Conservation (phyloP, 768 basidiomycete species). For the Clitopilus hobsonii region DNA sequence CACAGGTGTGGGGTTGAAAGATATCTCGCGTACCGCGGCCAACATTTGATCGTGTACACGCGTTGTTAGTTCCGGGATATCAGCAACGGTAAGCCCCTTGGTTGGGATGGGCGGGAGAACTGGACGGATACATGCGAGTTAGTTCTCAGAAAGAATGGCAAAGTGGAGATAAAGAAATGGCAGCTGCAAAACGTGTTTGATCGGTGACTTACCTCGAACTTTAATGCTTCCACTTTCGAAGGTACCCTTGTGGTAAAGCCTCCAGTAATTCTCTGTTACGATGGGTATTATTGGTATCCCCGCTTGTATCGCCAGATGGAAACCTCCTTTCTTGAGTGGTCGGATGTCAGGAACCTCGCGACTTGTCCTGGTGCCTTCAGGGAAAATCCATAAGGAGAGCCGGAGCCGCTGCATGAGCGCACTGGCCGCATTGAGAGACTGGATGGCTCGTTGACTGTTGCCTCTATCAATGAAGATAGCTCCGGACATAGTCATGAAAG, state of each 20-base stretch:
- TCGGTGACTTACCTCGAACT: constrained; percentile 64
- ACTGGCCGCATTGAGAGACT: constrained; percentile 72
- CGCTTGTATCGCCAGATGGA: constrained; percentile 91
- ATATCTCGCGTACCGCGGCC: constrained; percentile 70
- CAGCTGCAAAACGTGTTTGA: neutral
- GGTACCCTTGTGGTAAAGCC: constrained; percentile 71
- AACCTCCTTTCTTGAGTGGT: constrained; percentile 97
- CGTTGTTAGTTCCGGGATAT: constrained; percentile 62
- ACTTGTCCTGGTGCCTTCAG: constrained; percentile 89
- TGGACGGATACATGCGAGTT: constrained; percentile 25
- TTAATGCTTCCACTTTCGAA: constrained; percentile 76
- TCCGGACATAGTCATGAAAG: constrained; percentile 86
- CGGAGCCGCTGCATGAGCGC: constrained; percentile 66
- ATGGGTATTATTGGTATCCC: constrained; percentile 90
- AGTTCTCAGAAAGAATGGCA: neutral
- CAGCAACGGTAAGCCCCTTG: constrained; percentile 58
- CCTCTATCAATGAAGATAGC: constrained; percentile 90
- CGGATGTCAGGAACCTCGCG: constrained; percentile 62
- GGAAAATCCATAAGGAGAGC: constrained; percentile 90
- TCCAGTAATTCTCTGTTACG: constrained; percentile 91
- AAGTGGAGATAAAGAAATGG: neutral
- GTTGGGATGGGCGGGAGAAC: constrained; percentile 92
- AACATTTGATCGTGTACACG: constrained; percentile 81
- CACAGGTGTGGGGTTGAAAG: constrained; percentile 23
- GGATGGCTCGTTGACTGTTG: constrained; percentile 68